phyloP scores from a whole-genome alignment of 2,329 filamentous ascomycete species.

The Cryphonectria carpinicola region DNA sequence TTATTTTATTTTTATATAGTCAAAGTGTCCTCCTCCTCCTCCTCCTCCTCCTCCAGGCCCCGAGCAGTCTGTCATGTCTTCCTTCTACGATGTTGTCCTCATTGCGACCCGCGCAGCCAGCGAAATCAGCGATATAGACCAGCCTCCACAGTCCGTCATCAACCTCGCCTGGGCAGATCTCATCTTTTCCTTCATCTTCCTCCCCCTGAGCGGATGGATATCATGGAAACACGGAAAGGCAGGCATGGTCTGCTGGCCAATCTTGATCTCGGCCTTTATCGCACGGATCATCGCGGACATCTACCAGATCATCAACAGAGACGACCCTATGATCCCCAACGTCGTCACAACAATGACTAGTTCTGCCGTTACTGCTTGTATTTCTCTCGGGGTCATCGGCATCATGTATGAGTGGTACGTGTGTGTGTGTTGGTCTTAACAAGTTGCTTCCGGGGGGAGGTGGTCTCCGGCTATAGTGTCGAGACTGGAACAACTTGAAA shows the following conservation, averaged over 20 bases:
- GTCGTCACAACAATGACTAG: conserved; percentile 35
- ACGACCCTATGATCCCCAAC: conserved; percentile 33
- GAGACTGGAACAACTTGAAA: too few relatives aligned
- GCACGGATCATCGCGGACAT: conserved; percentile 34
- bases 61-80: neutral
- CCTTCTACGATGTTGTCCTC: neutral
- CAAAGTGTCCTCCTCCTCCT: neutral
- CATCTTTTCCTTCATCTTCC: conserved; percentile 31
- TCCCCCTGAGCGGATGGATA: conserved; percentile 31
- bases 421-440: neutral
- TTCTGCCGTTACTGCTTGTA: conserved; percentile 33
- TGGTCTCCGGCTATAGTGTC: too few relatives aligned
- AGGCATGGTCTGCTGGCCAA: conserved; percentile 38
- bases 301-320: conserved; percentile 32
- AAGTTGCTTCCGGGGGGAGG: too few relatives aligned
- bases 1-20: neutral
- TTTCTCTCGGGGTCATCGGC: conserved; percentile 24
- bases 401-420: conserved; percentile 37
- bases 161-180: conserved; percentile 33
- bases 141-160: conserved; percentile 16
- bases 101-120: neutral
- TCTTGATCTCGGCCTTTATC: conserved; percentile 35
- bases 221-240: conserved; percentile 37
- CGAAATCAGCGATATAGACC: neutral
- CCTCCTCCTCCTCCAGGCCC: neutral